Percentiles rank a stretch among this genome's conserved stretches.
Conservation (phyloP, 2,329 filamentous ascomycete genomes). For the Hymenoscyphus fraxineus region DNA sequence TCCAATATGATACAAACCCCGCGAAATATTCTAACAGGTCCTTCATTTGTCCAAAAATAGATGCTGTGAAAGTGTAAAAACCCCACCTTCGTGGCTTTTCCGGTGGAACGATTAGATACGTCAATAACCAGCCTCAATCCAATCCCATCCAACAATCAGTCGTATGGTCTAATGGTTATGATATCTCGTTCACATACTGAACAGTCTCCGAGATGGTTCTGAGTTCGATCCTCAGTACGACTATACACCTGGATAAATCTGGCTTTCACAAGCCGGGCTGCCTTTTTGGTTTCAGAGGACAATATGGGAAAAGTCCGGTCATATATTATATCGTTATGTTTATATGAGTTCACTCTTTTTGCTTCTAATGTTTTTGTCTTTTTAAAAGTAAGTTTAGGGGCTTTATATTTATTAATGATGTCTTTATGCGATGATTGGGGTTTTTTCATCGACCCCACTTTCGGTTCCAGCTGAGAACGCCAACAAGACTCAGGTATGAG, state of each 20-base stretch:
- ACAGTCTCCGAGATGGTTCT: slow-evolving; percentile 34
- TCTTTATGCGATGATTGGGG: background rate
- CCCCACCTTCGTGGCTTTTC: background rate
- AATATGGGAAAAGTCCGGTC: no score
- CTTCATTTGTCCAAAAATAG: background rate
- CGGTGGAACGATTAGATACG: background rate
- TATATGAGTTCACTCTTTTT: no score
- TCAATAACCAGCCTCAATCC: background rate
- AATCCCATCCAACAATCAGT: slow-evolving; percentile 17
- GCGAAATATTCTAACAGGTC: background rate
- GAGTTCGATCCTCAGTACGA: slow-evolving; percentile 33
- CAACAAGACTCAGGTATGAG: no score
- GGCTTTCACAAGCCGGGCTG: no score
- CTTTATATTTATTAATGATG: background rate
- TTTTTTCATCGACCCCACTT: background rate
- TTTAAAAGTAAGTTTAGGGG: background rate
- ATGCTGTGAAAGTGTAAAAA: background rate
- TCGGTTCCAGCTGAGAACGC: background rate
- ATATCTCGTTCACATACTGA: slow-evolving; percentile 35
- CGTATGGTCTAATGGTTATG: slow-evolving; percentile 35
- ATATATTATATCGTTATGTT: no score
- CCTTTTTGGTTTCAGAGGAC: no score
- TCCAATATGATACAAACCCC: background rate
- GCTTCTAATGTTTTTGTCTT: background rate
- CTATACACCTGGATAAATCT: slow-evolving; percentile 3